phyloP scores from a whole-genome alignment of 1,284 basidiomycete genomes.

The Dichomitus squalens region DNA sequence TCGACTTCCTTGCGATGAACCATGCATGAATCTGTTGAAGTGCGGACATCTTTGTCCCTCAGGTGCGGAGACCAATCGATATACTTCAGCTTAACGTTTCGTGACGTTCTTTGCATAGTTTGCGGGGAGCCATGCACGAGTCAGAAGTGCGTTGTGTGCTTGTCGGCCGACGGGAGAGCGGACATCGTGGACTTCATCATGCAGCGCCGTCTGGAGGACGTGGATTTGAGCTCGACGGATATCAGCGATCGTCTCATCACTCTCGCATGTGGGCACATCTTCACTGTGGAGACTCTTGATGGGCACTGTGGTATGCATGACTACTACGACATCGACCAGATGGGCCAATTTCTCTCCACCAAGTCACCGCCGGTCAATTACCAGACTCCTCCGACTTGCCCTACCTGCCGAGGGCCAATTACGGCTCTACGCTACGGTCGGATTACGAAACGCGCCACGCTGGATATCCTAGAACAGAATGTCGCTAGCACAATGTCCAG shows the following conservation, averaged over 20 bases:
- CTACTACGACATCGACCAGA: slow-evolving; percentile 47
- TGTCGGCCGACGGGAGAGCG: slow-evolving; percentile 41
- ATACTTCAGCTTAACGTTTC: too few species aligned
- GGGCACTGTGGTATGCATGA: slow-evolving; percentile 55
- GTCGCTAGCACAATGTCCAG: slow-evolving; percentile 54
- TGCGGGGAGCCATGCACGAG: slow-evolving; percentile 66
- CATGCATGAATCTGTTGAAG: slow-evolving; percentile 47
- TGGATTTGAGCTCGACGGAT: slow-evolving; percentile 44
- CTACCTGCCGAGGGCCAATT: slow-evolving; percentile 55
- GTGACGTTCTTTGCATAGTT: slow-evolving; percentile 43
- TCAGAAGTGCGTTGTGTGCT: slow-evolving; percentile 61
- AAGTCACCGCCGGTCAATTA: slow-evolving; percentile 44
- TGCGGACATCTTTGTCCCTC: slow-evolving; percentile 74
- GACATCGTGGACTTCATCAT: slow-evolving; percentile 64
- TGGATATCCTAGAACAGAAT: slow-evolving; percentile 67
- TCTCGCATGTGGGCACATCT: slow-evolving; percentile 63
- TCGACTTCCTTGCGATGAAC: slow-evolving; percentile 65
- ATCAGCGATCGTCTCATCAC: slow-evolving; percentile 63
- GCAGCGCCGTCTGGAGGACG: slow-evolving; percentile 52
- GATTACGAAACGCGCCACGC: slow-evolving; percentile 58
- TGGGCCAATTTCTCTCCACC: slow-evolving; percentile 46
- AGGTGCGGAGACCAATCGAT: slow-evolving; percentile 40
- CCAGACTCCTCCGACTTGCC: slow-evolving; percentile 54
- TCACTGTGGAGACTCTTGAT: slow-evolving; percentile 75
- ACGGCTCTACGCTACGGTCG: slow-evolving; percentile 59